These are phyloP conservation scores for Picea sitchensis DNA, from an alignment of 75 land plant genomes.

Conservation along the genomic window DNA sequence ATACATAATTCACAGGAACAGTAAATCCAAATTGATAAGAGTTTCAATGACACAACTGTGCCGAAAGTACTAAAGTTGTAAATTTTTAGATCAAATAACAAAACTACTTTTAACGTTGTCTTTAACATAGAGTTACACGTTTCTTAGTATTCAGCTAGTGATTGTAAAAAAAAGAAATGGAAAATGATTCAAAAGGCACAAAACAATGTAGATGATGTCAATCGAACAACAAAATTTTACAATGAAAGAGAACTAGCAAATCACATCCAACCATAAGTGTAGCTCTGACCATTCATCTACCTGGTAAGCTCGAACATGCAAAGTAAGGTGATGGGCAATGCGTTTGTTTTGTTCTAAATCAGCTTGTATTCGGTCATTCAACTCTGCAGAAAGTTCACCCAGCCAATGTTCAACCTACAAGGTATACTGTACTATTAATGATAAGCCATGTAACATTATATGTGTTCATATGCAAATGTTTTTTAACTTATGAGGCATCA, in stretches of 20 bases:
- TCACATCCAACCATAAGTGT: conserved; percentile 3
- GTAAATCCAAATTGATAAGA: too few species aligned
- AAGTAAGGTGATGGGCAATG: conserved; percentile 71
- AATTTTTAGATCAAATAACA: too few species aligned
- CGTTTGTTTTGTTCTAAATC: conserved; percentile 78
- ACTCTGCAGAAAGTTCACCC: conserved; percentile 76
- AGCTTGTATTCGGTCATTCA: conserved; percentile 69
- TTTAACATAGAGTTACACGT: not conserved
- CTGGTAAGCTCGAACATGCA: conserved; percentile 77
- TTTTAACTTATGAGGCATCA: not conserved
- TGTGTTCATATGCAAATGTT: not conserved
- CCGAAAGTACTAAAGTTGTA: too few species aligned
- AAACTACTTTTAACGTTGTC: not conserved
- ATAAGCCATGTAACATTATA: not conserved
- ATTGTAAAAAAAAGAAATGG: not conserved
- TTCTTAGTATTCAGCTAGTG: not conserved
- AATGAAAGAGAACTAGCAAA: conserved; percentile 9
- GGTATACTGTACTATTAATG: not conserved
- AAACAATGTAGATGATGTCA: not conserved
- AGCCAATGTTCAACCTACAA: conserved; percentile 83
- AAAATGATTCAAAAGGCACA: not conserved
- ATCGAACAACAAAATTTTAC: conserved; percentile 10
- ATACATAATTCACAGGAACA: too few species aligned
- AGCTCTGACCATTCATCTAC: conserved; percentile 21
- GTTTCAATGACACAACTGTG: too few species aligned